Evolutionary conservation across 2,329 filamentous ascomycete species (phyloP).

Genomic region (Purpureocillium lavendulum): DNA sequence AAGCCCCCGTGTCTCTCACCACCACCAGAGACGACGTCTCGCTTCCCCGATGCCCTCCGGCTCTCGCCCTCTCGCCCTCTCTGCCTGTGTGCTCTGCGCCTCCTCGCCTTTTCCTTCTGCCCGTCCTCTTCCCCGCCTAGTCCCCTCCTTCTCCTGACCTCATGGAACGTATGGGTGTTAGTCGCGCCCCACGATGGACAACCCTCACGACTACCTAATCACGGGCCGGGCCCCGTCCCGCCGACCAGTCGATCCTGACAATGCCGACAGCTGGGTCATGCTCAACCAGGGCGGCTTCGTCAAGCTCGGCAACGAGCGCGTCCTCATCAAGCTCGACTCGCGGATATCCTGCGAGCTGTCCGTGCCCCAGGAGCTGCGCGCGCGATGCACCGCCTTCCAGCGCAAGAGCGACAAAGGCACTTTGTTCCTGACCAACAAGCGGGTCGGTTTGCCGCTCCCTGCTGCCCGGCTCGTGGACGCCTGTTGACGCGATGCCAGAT

Average conservation of each 20-base stretch:
- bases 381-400: slow-evolving; percentile 54
- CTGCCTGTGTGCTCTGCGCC: too few relatives aligned
- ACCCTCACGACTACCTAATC: slow-evolving; percentile 32
- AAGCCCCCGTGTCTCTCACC: slow-evolving; percentile 9
- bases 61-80: too few relatives aligned
- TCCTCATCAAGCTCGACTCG: slow-evolving; percentile 71
- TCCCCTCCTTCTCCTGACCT: slow-evolving; percentile 5
- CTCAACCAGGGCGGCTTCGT: slow-evolving; percentile 72
- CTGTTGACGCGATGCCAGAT: slow-evolving; percentile 43
- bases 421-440: slow-evolving; percentile 76
- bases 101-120: too few relatives aligned
- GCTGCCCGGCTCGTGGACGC: background rate
- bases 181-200: slow-evolving; percentile 28
- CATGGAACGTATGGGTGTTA: slow-evolving; percentile 23
- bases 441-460: slow-evolving; percentile 44
- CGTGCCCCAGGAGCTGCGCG: slow-evolving; percentile 54
- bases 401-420: slow-evolving; percentile 67
- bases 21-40: slow-evolving; percentile 1
- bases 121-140: too few relatives aligned
- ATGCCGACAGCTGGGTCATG: slow-evolving; percentile 77
- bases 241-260: slow-evolving; percentile 40
- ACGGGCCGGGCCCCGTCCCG: slow-evolving; percentile 23
- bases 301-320: slow-evolving; percentile 74
- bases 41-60: slow-evolving; percentile 5
- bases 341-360: slow-evolving; percentile 71